Conservation (phyloP, 176 grass and related monocot genomes). For the Phoenix dactylifera region DNA sequence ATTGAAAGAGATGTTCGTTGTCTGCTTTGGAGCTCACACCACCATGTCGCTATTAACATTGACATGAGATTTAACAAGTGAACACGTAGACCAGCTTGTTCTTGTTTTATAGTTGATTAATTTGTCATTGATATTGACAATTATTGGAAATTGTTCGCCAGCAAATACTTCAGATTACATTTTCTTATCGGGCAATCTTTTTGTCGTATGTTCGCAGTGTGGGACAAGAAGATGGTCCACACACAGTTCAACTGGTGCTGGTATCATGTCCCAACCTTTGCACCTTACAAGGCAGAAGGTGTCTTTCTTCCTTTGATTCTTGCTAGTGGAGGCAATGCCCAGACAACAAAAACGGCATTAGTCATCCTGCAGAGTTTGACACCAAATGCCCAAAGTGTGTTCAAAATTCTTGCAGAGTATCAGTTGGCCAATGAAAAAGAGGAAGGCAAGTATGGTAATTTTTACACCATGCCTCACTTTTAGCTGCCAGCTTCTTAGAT, state of each 20-base stretch:
- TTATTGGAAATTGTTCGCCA: no score
- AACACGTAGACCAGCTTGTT: no score
- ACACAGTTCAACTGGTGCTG: slow-evolving; percentile 84
- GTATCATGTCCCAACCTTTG: slow-evolving; percentile 80
- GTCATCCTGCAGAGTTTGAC: slow-evolving; percentile 89
- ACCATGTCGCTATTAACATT: no score
- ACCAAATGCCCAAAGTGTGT: slow-evolving; percentile 93
- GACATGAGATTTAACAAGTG: no score
- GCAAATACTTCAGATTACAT: no score
- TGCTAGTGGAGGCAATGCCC: slow-evolving; percentile 57
- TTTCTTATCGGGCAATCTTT: no score
- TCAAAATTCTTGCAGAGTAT: slow-evolving; percentile 82
- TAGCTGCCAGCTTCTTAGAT: neutral
- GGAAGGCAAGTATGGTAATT: slow-evolving; percentile 46
- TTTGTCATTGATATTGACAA: no score
- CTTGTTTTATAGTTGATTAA: no score
- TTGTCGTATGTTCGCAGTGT: slow-evolving; percentile 41
- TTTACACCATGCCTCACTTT: neutral
- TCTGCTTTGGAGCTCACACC: no score
- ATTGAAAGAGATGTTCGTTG: no score
- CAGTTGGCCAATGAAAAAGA: slow-evolving; percentile 83
- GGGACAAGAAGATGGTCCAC: slow-evolving; percentile 99
- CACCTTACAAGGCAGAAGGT: slow-evolving; percentile 72
- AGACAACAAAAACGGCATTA: slow-evolving; percentile 79
- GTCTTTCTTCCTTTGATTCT: slow-evolving; percentile 80